phyloP scores from a whole-genome alignment of 2,329 filamentous ascomycete genomes.

The Aspergillus fijiensis region DNA sequence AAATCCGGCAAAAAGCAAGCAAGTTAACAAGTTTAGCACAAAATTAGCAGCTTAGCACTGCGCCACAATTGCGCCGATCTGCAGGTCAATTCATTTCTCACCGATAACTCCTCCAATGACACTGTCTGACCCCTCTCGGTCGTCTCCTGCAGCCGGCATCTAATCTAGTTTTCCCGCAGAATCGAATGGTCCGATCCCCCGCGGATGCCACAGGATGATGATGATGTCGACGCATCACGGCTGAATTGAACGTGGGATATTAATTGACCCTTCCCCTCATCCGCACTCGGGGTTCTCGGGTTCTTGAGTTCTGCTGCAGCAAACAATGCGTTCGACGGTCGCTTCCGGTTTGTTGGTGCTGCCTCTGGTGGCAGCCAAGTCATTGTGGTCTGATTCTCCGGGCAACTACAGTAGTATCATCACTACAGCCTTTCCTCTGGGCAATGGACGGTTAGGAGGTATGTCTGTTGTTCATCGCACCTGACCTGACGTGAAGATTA shows the following conservation, averaged over 20 bases:
- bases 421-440: slow-evolving; percentile 16
- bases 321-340: neutral
- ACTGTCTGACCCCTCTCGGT: neutral
- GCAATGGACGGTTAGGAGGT: slow-evolving; percentile 20
- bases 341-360: neutral
- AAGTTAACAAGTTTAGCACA: neutral
- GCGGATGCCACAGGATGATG: neutral
- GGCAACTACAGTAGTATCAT: slow-evolving; percentile 11
- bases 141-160: neutral
- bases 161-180: neutral
- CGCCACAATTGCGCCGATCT: neutral
- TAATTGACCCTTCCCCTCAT: neutral
- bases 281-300: neutral
- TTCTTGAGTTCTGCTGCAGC: neutral
- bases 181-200: neutral
- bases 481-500: neutral
- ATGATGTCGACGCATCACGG: neutral
- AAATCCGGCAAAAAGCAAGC: neutral
- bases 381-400: slow-evolving; percentile 12
- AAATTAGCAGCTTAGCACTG: no score
- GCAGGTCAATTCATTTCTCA: neutral
- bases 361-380: slow-evolving; percentile 9
- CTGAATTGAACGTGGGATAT: neutral
- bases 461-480: neutral
- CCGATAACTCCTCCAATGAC: slow-evolving; percentile 1